Evolutionary conservation across 805 yeast species (phyloP).

Genomic region (Candida verbasci): DNA sequence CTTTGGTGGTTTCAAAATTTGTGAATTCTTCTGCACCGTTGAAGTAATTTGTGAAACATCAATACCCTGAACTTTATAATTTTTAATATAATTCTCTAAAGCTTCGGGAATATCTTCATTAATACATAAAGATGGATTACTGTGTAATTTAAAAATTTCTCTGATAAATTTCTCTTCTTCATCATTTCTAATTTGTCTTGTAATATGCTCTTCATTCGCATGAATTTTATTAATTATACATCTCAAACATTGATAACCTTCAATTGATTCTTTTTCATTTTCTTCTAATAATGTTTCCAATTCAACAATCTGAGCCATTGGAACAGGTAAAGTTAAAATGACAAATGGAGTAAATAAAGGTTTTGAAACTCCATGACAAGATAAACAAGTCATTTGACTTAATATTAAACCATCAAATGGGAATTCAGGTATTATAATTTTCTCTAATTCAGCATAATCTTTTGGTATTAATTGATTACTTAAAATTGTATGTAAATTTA

Average conservation of each 20-base stretch:
- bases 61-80: constrained; percentile 42
- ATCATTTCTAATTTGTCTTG: constrained; percentile 24
- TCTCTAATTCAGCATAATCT: constrained; percentile 10
- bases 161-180: constrained; percentile 13
- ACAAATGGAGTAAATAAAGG: constrained; percentile 57
- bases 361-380: constrained; percentile 60
- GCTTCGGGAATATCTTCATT: constrained; percentile 63
- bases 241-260: constrained; percentile 73
- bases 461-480: constrained; percentile 8
- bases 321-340: constrained; percentile 73
- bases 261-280: constrained; percentile 63
- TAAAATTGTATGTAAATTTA: constrained; percentile 8
- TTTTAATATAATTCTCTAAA: constrained; percentile 43
- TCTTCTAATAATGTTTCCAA: constrained; percentile 53
- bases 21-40: constrained; percentile 62
- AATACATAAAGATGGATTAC: constrained; percentile 40
- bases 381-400: constrained; percentile 65
- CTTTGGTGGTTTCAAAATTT: constrained; percentile 62
- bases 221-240: constrained; percentile 49
- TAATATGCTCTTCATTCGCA: constrained; percentile 20
- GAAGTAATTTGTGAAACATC: constrained; percentile 49
- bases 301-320: constrained; percentile 45
- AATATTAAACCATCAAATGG: constrained; percentile 70
- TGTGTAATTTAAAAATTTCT: constrained; percentile 30
- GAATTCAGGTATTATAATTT: constrained; percentile 48